Evolutionary conservation across 2,329 filamentous ascomycete species (phyloP), one percentile per base, ranked within the genome.

Genomic region (Epichloe elymi): DNA sequence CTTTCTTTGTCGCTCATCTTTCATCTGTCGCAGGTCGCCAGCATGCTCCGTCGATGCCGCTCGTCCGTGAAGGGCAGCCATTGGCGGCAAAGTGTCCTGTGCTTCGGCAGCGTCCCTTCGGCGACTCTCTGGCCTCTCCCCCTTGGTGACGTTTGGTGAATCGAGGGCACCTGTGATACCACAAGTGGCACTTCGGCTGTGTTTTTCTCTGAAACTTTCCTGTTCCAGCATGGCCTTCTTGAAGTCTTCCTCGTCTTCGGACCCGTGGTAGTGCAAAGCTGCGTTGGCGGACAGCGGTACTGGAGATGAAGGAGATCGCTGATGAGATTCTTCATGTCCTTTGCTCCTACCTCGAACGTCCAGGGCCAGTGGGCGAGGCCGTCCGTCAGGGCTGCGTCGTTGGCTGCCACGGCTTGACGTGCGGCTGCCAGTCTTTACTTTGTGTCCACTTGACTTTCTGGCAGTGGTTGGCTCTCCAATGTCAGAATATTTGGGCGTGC

Each of bases 251-350:
- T 87, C 84, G 48, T 87, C 83, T n/a, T 83, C 79, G 1, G 80
- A 82, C 3, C 63, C 66, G 46, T 67, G 61, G 35, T 67, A 67
- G 47, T 68, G 62, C 33, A 57, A 49, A 20, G 51, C 41, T 2
- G 58, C 52, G 12, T 54, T 74, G 19, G 74, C 79, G 2, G 85
- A 80, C 72, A 91, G 83, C 4, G 88, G 86, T 20, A 89, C 70
- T 1, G 90, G 88, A 1, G 88, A 91, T 0, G 86, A 85, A 1
- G 90, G 89, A 1, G 89, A 95, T 47, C 82, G 75, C 43, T 76
- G 69, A 2, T 68, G 62, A n/a, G 80, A 79, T 2, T 73, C 76
- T 17, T 79, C 74, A 15, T 82, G 75, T 15, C 74, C 75, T 46
- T 75, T 69, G 60, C 82, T 85, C 56, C 85, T 76, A 2, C 83